A percentile compares a stretch with the other conserved stretches of the same genome.
phyloP scores from a whole-genome alignment of 2,329 filamentous ascomycete species.

The Cryphonectria parasitica region DNA sequence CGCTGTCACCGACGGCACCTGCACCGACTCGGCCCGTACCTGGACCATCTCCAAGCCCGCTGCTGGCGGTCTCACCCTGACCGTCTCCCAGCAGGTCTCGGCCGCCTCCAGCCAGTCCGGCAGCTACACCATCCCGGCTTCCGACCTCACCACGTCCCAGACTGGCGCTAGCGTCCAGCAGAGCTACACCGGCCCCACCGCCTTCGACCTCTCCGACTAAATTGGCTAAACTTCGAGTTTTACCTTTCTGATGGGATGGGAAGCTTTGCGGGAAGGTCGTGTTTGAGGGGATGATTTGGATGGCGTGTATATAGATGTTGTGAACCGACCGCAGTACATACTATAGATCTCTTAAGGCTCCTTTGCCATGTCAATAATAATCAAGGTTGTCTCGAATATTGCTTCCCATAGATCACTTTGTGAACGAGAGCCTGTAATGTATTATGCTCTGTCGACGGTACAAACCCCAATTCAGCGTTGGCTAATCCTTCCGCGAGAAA shows the following conservation, averaged over 20 bases:
- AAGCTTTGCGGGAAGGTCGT: too few species aligned
- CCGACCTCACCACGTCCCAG: constrained; percentile 30
- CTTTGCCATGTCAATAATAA: not conserved
- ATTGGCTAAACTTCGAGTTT: not conserved
- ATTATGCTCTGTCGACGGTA: not conserved
- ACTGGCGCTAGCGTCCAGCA: constrained; percentile 32
- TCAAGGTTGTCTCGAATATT: not conserved
- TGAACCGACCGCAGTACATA: not conserved
- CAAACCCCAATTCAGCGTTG: not conserved
- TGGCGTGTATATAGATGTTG: not conserved
- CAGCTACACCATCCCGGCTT: constrained; percentile 36
- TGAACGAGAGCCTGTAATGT: not conserved
- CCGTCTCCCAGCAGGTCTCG: constrained; percentile 36
- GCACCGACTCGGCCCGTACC: constrained; percentile 37
- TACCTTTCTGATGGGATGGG: not conserved
- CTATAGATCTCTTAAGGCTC: not conserved
- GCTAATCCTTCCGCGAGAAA: not conserved
- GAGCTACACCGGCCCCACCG: constrained; percentile 36
- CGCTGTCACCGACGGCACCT: constrained; percentile 36
- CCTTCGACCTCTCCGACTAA: constrained; percentile 31
- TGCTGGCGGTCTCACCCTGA: constrained; percentile 34
- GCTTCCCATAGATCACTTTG: not conserved
- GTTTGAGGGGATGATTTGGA: not conserved
- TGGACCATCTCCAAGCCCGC: constrained; percentile 34
- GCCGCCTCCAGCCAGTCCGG: constrained; percentile 34